These are phyloP conservation scores for Lichina pygmaea DNA, from an alignment of 495 filamentous ascomycete species.

Conservation along the genomic window DNA sequence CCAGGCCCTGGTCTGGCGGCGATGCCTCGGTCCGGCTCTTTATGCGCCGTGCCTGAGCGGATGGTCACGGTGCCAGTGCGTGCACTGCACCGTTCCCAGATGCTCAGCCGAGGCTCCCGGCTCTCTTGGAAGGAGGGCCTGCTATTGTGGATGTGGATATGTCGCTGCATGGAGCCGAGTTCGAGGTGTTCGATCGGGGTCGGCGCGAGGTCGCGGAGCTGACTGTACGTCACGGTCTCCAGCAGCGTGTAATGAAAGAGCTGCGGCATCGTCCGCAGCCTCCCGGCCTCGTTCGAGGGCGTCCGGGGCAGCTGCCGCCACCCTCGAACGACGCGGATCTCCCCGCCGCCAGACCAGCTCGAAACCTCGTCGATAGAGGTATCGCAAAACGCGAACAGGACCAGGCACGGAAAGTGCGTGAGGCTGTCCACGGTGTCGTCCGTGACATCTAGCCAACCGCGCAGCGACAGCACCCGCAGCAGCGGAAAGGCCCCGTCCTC, in stretches of 20 bases:
- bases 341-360: no score
- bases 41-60: no score
- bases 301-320: no score
- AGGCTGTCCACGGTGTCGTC: constrained; percentile 5
- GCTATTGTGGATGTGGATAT: no score
- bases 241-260: background rate
- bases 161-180: background rate
- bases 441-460: constrained; percentile 6
- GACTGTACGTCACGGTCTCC: background rate
- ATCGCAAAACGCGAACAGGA: constrained; percentile 3
- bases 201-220: background rate
- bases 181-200: background rate
- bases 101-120: no score
- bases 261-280: background rate
- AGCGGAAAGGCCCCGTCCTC: constrained; percentile 5
- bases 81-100: no score
- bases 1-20: no score
- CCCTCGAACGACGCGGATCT: no score
- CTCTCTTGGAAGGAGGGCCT: no score
- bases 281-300: background rate
- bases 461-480: constrained; percentile 7
- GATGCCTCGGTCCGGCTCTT: no score
- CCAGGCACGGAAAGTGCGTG: constrained; percentile 6
- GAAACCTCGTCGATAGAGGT: background rate
- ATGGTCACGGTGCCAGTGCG: no score